Evolutionary conservation across 2,329 filamentous ascomycete genomes (phyloP), one percentile per base, ranked within the genome.

Genomic region (Teratosphaeria epicoccoides): DNA sequence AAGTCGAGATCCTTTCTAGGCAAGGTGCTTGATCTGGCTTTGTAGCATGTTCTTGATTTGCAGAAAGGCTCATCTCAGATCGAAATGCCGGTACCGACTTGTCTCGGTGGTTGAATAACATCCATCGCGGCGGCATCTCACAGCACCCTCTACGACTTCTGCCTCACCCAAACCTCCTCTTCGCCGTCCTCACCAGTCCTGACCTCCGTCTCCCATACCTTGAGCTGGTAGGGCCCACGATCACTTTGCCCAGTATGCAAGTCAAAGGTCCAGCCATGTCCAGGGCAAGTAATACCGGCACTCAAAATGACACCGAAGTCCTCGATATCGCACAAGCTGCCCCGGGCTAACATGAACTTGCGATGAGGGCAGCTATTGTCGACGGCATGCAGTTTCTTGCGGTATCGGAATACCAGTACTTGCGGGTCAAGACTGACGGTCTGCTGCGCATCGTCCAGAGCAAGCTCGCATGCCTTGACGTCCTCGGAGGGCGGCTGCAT

Each of bases 291-390:
- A 3, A 87, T 68, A 0, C 82, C 84, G 0, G 80, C 75, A 50
- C 80, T 83, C 6, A 84, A 64, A 4, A 76, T 71, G 2, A 84
- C 69, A 0, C 84, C 83, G 62, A 86, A 87, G 54, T 87, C 84
- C 58, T 87, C 84, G 59, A 87, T 86, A 50, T 87, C 84, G 52
- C 85, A 86, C 0, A 82, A 72, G 0, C 68, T 76, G 0, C 80
- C 82, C 43, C 78, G 74, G 0, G 82, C 84, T 1, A 87, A 73
- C 0, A 84, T 83, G 52, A 78, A 87, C 0, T 82, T 77, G 1
- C 78, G 80, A 58, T 87, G 84, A 1, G 84, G 84, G 53, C 84
- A 87, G 73, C 85, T 82, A 70, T 86, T 82, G 53, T 87, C 82
- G 22, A 86, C 70, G 0, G 83, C 84, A 59, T 85, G 77, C n/a